Percentiles rank a stretch among this genome's conserved stretches.
These are phyloP conservation scores for Hypoxylon cercidicola DNA, from an alignment of 495 filamentous ascomycete genomes.

Conservation along the genomic window DNA sequence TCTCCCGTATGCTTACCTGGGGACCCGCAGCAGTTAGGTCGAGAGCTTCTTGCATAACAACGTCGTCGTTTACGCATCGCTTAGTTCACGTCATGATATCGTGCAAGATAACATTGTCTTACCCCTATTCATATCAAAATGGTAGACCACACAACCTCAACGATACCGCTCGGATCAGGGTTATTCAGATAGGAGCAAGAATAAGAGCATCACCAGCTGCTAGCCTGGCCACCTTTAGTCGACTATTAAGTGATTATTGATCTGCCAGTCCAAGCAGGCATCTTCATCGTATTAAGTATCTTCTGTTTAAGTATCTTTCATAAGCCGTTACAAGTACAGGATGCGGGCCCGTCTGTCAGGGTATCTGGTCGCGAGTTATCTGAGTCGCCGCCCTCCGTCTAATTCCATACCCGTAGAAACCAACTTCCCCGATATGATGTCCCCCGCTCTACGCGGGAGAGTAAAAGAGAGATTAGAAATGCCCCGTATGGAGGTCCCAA, in stretches of 20 bases:
- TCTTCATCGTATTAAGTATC: conserved; percentile 13
- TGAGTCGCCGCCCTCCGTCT: conserved; percentile 44
- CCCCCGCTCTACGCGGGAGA: background rate
- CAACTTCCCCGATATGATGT: background rate
- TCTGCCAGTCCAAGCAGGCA: background rate
- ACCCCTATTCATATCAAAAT: no score
- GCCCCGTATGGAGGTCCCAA: conserved; percentile 6
- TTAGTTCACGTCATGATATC: no score
- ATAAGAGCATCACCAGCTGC: background rate
- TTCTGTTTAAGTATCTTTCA: conserved; percentile 35
- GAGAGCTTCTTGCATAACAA: no score
- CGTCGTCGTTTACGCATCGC: no score
- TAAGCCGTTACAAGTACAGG: conserved; percentile 45
- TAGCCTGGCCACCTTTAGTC: background rate
- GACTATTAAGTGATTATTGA: background rate
- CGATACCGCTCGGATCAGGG: no score
- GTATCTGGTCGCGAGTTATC: conserved; percentile 42
- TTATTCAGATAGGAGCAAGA: no score
- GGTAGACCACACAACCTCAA: no score
- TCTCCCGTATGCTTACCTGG: no score
- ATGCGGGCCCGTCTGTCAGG: conserved; percentile 40
- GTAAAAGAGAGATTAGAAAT: conserved; percentile 9
- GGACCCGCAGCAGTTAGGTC: no score
- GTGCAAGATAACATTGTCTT: no score
- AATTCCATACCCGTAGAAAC: conserved; percentile 29